These are phyloP conservation scores for Plasmodium vinckei DNA, from an alignment of 169 alveolate genomes.

Conservation along the genomic window DNA sequence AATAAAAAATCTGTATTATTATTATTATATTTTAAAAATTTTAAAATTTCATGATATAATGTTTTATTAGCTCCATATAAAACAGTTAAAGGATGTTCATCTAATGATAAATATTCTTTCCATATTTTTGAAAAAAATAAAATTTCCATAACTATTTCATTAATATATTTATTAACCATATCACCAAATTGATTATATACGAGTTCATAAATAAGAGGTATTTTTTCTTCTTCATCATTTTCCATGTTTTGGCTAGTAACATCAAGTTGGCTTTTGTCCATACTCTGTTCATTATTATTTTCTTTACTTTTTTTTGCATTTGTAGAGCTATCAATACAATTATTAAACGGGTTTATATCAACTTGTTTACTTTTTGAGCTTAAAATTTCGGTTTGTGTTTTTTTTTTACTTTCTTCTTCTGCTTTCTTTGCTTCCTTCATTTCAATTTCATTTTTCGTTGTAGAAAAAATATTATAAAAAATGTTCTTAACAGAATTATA, in stretches of 20 bases:
- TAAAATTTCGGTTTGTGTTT: too few relatives aligned
- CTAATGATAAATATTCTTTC: constrained; percentile 48
- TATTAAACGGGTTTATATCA: too few relatives aligned
- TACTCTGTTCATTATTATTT: background rate
- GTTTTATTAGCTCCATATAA: constrained; percentile 70
- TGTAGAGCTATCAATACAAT: too few relatives aligned
- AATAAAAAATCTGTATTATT: constrained; percentile 18
- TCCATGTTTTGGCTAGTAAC: background rate
- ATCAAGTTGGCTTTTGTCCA: background rate
- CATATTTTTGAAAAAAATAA: constrained; percentile 71
- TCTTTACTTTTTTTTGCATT: background rate
- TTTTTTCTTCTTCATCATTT: background rate
- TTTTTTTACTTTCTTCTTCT: too few relatives aligned
- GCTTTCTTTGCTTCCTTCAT: too few relatives aligned
- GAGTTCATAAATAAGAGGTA: background rate
- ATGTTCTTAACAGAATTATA: constrained; percentile 47
- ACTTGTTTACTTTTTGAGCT: too few relatives aligned
- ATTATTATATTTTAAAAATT: constrained; percentile 19
- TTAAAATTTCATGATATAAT: constrained; percentile 44
- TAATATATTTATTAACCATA: constrained; percentile 57
- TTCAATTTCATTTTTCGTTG: constrained; percentile 3
- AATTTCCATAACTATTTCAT: constrained; percentile 65
- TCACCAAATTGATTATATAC: constrained; percentile 15
- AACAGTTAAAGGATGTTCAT: constrained; percentile 69
- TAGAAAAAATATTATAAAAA: constrained; percentile 44